Base-by-base conservation (phyloP, 768 basidiomycete species). In the Stropharia rugosoannulata region DNA sequence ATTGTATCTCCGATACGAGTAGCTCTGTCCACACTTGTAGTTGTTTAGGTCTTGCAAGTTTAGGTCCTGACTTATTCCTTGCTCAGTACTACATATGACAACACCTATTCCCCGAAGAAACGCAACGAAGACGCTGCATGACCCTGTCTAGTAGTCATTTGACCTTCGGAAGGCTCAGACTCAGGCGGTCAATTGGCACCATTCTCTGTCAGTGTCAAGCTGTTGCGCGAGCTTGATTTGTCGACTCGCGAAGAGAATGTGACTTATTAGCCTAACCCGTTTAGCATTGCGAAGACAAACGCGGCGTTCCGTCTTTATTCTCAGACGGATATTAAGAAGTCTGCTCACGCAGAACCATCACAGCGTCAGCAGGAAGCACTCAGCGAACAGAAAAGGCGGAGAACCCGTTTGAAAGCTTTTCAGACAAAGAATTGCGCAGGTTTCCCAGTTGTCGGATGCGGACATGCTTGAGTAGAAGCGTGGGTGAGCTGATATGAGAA, bases 231-330 rank as follows among this genome's bases (percentile, higher is more conserved):
- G 19, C 66, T 90, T 47, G 87, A 90, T 59, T 69, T 90, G 1
- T 79, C 85, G 0, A 63, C 72, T 1, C 75, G 90, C 44, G 71
- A 80, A 50, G 90, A 91, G 51, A 67, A 75, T 32, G 89, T 85
- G 1, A 66, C 73, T 5, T 90, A 84, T 72, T 87, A 83, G 48
- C 81, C 88, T 0, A 92, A 90, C 63, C 90, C 90, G 0, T 93
- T 89, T 80, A 82, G 81, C 53, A 90, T 93, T 54, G 90, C 90
- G 3, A 87, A 84, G 62, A 83, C 89, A 32, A 93, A 93, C 59
- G 90, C 90, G 41, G 81, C 81, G 0, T 74, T 76, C 35, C 81
- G 89, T 11, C 49, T 67, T 36, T 44, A 55, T 25, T 22, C 50
- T 27, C 48, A 32, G 29, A 4, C 29, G 9, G 2, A 32, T 32